Evolutionary conservation across 495 filamentous ascomycete species (phyloP), one percentile per base, ranked within the genome.

Genomic region (Viridothelium virens): DNA sequence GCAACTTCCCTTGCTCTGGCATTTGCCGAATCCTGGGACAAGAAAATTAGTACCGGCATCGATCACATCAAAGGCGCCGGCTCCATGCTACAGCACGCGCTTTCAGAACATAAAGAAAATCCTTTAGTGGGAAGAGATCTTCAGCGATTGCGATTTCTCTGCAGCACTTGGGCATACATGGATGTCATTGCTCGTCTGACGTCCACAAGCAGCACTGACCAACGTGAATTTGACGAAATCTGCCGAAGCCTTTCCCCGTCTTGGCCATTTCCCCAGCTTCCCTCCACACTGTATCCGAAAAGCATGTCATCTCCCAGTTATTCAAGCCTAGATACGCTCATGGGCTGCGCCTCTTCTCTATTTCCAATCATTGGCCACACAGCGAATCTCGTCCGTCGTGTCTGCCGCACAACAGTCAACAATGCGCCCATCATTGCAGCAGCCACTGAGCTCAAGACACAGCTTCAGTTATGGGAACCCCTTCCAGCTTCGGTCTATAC

Each of bases 111-210:
- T 76, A 59, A 77, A 75, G 66, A 74, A 33, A 66, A 31, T 66
- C 70, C 39, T 39, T 76, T 68, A 65, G 62, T 33, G 65, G 71
- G 66, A 18, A 74, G 81, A 25, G 83, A 87, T 38, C 73, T 85
- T 18, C 75, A 79, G 48, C 75, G 88, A 10, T 76, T 91, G 61
- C 82, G 82, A 47, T 91, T 91, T 70, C 76, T 92, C 47, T 88
- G 87, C 73, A 91, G 90, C 73, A 86, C 88, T 9, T 91, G 86
- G 85, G 80, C 91, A 18, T 92, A 91, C 70, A 89, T 91, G 85
- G 88, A 92, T 75, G 89, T 91, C 44, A 87, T 92, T 67, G 86
- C 89, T 31, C 84, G 88, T 11, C 75, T 92, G 39, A 91, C 89
- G 0, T 87, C 87, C 14, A 76, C 86, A 31, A 84, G 85, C 64